phyloP scores from a whole-genome alignment of 148 eudicot genomes.

The Amaranthus hypochondriacus region DNA sequence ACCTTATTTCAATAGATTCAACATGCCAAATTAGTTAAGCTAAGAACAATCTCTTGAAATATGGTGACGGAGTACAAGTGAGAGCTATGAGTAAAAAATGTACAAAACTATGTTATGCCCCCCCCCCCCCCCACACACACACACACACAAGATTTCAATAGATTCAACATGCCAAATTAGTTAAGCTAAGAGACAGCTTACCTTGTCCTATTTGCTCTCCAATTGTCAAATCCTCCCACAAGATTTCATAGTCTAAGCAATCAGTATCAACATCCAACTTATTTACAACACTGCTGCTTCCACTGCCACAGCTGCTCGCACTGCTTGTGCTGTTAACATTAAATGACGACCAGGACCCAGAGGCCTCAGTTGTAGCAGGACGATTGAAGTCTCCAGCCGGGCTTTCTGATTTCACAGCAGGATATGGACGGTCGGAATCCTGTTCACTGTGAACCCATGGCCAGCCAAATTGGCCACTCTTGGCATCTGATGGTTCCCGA shows the following conservation, averaged over 20 bases:
- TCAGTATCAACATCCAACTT: conserved; percentile 69
- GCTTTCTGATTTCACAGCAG: conserved; percentile 42
- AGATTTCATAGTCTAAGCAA: conserved; percentile 77
- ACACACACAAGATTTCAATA: too few relatives aligned
- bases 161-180: background rate
- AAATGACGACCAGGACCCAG: conserved; percentile 79
- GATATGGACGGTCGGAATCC: conserved; percentile 39
- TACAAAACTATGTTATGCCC: background rate
- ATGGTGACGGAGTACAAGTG: background rate
- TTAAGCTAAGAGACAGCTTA: conserved; percentile 18
- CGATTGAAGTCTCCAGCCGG: conserved; percentile 43
- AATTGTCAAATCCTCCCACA: conserved; percentile 94
- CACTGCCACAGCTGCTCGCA: conserved; percentile 86
- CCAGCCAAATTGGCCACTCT: conserved; percentile 51
- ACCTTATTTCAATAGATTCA: background rate
- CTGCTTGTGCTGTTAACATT: conserved; percentile 81
- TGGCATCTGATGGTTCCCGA: conserved; percentile 46
- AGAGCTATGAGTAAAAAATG: background rate
- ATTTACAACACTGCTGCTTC: conserved; percentile 71
- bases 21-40: background rate
- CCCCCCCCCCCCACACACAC: background rate
- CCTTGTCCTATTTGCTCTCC: conserved; percentile 99
- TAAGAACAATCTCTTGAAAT: conserved; percentile 1
- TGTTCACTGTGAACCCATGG: conserved; percentile 63
- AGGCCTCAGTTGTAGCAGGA: conserved; percentile 50